phyloP scores from a whole-genome alignment of 768 basidiomycete species.

The Naganishia vaughanmartiniae region DNA sequence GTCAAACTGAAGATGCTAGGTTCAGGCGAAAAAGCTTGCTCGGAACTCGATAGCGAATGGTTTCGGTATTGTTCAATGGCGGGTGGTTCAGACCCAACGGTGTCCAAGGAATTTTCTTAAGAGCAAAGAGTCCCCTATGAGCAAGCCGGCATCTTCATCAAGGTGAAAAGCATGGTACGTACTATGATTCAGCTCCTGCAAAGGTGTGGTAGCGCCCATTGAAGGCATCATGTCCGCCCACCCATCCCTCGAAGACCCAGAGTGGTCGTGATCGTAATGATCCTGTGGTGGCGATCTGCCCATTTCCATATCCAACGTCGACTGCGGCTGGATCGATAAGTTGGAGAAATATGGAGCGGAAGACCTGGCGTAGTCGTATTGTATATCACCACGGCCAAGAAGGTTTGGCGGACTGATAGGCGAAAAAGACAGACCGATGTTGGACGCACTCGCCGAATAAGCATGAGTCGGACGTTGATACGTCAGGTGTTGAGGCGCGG shows the following conservation, averaged over 20 bases:
- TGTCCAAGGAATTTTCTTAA: background rate
- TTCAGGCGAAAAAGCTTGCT: background rate
- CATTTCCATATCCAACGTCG: background rate
- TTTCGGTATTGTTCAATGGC: constrained; percentile 5
- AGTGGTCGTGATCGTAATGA: background rate
- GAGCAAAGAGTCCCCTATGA: background rate
- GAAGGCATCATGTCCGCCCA: constrained; percentile 24
- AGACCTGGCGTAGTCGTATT: background rate
- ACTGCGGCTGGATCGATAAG: background rate
- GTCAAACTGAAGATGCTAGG: constrained; percentile 1
- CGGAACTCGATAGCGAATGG: background rate
- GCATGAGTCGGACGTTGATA: background rate
- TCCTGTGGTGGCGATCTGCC: background rate
- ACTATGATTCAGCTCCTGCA: constrained; percentile 3
- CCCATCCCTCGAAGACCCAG: background rate
- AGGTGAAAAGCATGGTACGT: background rate
- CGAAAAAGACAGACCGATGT: constrained; percentile 4
- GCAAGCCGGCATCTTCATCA: background rate
- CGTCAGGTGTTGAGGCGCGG: background rate
- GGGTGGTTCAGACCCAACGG: background rate
- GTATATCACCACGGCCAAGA: background rate
- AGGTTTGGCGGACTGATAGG: background rate
- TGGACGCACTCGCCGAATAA: background rate
- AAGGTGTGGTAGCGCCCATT: constrained; percentile 7
- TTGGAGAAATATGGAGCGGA: constrained; percentile 8